Evolutionary conservation across 257 asterid genomes (phyloP), one percentile per base, ranked within the genome.

Genomic region (Eustoma russellianum): DNA sequence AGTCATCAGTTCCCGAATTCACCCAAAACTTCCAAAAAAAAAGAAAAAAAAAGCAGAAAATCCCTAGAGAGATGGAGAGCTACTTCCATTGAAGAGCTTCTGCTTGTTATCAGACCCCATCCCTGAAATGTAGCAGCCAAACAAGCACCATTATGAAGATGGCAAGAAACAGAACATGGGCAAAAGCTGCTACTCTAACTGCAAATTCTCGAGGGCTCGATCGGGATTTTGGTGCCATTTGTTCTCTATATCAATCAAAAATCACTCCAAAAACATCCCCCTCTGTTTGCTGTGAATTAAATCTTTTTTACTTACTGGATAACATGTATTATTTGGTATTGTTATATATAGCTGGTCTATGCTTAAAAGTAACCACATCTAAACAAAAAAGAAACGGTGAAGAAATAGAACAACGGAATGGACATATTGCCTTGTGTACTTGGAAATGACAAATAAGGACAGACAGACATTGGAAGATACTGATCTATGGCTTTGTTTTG

Each of bases 121-220:
- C 77, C 13, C 80, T 62, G 63, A 83, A 83, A n/a, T 77, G 78
- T 8, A 83, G 61, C 30, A 83, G 80, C 93, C 93, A 83, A 28
- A 79, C 74, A 13, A 79, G 74, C 12, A 77, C 47, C 45, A 83
- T 74, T 38, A 53, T 53, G 30, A 52, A 34, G 17, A 75, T 33
- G 5, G 83, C 70, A 12, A 70, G 17, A 24, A 74, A 74, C 56
- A 70, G 43, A 71, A 80, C 53, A 62, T 80, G 93, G 6, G 80
- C 86, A 48, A 80, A 65, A 6, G 71, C 2, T 19, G 79, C 64
- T 18, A 64, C 62, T 0, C 77, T 79, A 33, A 59, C 52, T 3
- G 77, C 68, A 14, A 74, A 41, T 9, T 35, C 16, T 15, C 48
- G 43, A 59, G 53, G 69, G 65, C 66, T 61, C 2, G 76, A 61